Evolutionary conservation across 2,329 filamentous ascomycete species (phyloP).

Genomic region (Boeremia exigua): DNA sequence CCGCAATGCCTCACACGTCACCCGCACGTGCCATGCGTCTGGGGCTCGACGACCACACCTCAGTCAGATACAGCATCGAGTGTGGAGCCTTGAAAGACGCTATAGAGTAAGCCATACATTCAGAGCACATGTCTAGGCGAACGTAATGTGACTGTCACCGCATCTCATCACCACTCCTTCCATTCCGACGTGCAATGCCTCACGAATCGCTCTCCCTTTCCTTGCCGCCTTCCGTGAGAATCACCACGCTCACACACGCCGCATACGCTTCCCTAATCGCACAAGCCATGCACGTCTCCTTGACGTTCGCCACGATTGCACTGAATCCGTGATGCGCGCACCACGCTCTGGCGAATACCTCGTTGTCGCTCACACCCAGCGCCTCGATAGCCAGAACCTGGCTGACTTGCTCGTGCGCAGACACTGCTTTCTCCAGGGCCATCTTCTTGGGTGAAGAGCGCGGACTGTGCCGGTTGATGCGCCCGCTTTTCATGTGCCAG

Average conservation of each 20-base stretch:
- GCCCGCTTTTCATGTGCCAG: constrained; percentile 60
- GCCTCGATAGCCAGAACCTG: constrained; percentile 75
- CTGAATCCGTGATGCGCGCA: constrained; percentile 77
- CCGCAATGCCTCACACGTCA: constrained; percentile 18
- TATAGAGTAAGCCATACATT: constrained; percentile 27
- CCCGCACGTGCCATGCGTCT: constrained; percentile 14
- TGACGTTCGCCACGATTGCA: constrained; percentile 72
- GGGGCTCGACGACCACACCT: not conserved
- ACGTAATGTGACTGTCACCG: constrained; percentile 8
- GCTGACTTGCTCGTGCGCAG: constrained; percentile 55
- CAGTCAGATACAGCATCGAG: not conserved
- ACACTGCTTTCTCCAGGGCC: constrained; percentile 20
- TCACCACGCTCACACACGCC: constrained; percentile 73
- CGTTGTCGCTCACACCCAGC: constrained; percentile 75
- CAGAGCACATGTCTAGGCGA: constrained; percentile 37
- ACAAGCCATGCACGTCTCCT: constrained; percentile 75
- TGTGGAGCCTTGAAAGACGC: not conserved
- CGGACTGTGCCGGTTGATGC: constrained; percentile 35
- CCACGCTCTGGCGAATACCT: constrained; percentile 78
- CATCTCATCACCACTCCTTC: not conserved
- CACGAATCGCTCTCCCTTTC: constrained; percentile 54
- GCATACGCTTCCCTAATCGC: constrained; percentile 78
- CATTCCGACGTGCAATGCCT: not conserved
- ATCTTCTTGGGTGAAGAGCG: constrained; percentile 43
- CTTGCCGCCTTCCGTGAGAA: constrained; percentile 60